phyloP scores from a whole-genome alignment of 352 stramenopile species.

The Discostella stelligera region DNA sequence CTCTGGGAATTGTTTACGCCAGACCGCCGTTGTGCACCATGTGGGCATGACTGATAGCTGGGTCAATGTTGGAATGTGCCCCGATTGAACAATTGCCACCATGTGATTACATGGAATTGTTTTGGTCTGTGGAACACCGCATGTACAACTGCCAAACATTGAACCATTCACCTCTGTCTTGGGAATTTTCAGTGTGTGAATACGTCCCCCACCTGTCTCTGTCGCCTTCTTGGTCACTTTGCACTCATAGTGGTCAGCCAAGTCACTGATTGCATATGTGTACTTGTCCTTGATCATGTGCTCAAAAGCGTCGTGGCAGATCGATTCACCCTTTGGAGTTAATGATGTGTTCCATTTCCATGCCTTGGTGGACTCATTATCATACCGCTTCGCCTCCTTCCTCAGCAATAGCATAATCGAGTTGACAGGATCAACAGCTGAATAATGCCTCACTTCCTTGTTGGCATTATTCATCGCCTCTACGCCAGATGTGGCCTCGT shows the following conservation, averaged over 20 bases:
- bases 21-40: too few species aligned
- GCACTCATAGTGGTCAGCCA: not conserved
- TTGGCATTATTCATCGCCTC: slow-evolving; percentile 13
- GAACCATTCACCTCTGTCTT: too few species aligned
- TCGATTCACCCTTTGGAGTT: not conserved
- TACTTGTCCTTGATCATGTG: not conserved
- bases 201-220: too few species aligned
- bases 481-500: not conserved
- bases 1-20: too few species aligned
- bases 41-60: too few species aligned
- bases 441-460: not conserved
- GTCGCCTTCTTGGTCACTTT: too few species aligned
- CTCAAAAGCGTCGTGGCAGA: not conserved
- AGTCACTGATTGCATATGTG: not conserved
- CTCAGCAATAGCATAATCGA: not conserved
- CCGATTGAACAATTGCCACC: too few species aligned
- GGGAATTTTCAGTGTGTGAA: too few species aligned
- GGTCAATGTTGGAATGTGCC: too few species aligned
- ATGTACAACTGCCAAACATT: too few species aligned
- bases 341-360: not conserved
- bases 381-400: not conserved
- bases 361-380: not conserved
- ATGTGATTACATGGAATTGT: too few species aligned
- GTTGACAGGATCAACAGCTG: slow-evolving; percentile 8
- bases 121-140: too few species aligned